Evolutionary conservation across 345 rosid genomes (phyloP).

Genomic region (Melaleuca quinquenervia): DNA sequence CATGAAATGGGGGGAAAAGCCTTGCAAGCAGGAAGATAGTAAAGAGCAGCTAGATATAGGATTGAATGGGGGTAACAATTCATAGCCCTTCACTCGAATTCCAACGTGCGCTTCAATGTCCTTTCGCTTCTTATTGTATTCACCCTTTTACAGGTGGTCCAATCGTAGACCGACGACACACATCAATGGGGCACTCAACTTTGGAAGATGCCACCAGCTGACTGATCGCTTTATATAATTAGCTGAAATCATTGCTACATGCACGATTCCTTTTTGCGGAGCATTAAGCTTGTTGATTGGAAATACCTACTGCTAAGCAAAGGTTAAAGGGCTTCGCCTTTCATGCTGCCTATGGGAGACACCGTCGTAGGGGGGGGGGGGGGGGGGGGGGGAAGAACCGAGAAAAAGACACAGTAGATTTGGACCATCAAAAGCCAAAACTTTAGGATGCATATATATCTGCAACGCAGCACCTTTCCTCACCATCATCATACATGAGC

Average conservation of each 20-base stretch:
- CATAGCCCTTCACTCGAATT: not conserved
- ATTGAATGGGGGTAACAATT: not conserved
- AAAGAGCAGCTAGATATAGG: not conserved
- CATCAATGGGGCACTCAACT: not conserved
- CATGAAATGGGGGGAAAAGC: not conserved
- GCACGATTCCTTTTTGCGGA: not conserved
- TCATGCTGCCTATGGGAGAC: not conserved
- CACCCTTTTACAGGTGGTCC: not conserved
- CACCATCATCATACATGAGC: not conserved
- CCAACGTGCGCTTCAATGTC: not conserved
- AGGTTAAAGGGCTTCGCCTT: not conserved
- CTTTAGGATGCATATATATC: not conserved
- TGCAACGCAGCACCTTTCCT: not conserved
- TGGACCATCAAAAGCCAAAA: not conserved
- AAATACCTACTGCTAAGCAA: not conserved
- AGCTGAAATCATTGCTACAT: not conserved
- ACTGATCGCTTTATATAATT: not conserved
- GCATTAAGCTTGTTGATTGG: not conserved
- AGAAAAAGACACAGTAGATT: not conserved
- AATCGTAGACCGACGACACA: not conserved
- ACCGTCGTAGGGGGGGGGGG: too few relatives aligned
- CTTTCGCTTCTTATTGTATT: not conserved
- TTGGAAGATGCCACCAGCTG: not conserved
- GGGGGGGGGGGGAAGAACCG: not conserved
- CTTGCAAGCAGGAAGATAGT: not conserved